Base-by-base conservation (phyloP, 495 filamentous ascomycete genomes). In the Penicillium cosmopolitanum region DNA sequence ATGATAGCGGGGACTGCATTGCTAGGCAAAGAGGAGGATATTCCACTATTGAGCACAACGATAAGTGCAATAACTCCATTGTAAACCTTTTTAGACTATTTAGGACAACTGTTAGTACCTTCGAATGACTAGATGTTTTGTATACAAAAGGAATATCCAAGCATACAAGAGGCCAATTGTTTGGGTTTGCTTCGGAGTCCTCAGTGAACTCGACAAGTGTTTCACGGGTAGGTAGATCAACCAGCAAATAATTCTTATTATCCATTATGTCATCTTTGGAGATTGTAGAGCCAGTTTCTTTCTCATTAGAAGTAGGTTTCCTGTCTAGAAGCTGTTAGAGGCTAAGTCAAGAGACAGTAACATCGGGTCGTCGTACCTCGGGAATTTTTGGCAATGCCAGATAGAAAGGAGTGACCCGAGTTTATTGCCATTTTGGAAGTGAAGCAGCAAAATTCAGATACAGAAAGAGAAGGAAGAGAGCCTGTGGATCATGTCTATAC, bases 21-120 rank as follows among this genome's bases (percentile, higher is more conserved):
- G 61, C 85, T 85, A 0, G 90, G 87, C 6, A 95, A 68, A 0
- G 88, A 81, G 23, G 84, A 85, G 1, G 86, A 85, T 64, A 93
- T 81, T 13, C 89, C 92, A 46, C 84, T 87, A 69, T 92, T 93
- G 57, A 91, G 66, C 23, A 93, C 87, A 12, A 84, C 71, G 33
- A 85, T 61, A 63, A 90, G 83, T 10, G 78, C 79, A 0, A 82
- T 77, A 21, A 85, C 51, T 3, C 87, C 66, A 38, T 87, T 81
- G 60, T 77, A 82, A 5, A 78, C 38, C 60, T 93, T 93, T 68
- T 81, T 86, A 38, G 54, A 65, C 77, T 83, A 54, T 18, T 51
- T 0, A 2, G 5, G 31, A 2, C 1, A 9, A 3, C 13, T 9
- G 53, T 70, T 33, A 64, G 67, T 51, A 34, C 31, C 6, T 18